Percentiles rank a stretch among this genome's conserved stretches.
Evolutionary conservation across 495 filamentous ascomycete species (phyloP).

Genomic region (Penicillium flavigenum): DNA sequence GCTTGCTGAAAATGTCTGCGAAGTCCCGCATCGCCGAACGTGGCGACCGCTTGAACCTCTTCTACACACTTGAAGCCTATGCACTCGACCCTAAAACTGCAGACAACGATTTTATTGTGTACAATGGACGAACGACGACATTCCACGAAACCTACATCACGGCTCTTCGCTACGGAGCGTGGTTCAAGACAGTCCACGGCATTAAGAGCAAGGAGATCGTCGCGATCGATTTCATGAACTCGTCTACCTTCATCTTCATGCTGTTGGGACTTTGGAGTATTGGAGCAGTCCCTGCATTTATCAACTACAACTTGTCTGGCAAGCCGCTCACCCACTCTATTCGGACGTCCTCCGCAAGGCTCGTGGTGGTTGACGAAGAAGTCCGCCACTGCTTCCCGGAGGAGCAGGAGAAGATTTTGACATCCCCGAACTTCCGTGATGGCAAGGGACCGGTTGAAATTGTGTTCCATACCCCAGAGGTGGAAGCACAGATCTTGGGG

Average conservation of each 20-base stretch:
- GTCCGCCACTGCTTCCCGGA: slow-evolving; percentile 52
- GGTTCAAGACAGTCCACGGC: slow-evolving; percentile 69
- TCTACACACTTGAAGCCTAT: slow-evolving; percentile 73
- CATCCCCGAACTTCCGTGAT: slow-evolving; percentile 43
- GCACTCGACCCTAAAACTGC: slow-evolving; percentile 59
- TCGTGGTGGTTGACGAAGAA: slow-evolving; percentile 75
- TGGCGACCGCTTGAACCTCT: slow-evolving; percentile 66
- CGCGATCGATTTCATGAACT: slow-evolving; percentile 87
- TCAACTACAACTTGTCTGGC: slow-evolving; percentile 87
- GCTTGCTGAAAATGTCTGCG: slow-evolving; percentile 45
- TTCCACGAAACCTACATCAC: slow-evolving; percentile 78
- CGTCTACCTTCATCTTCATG: slow-evolving; percentile 77
- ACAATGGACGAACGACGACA: slow-evolving; percentile 72
- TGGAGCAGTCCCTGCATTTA: slow-evolving; percentile 84
- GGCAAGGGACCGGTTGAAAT: slow-evolving; percentile 57
- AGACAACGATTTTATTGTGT: slow-evolving; percentile 65
- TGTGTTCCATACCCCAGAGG: slow-evolving; percentile 59
- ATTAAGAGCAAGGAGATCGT: slow-evolving; percentile 79
- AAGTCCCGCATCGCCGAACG: slow-evolving; percentile 44
- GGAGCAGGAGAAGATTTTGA: slow-evolving; percentile 46
- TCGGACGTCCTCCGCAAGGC: slow-evolving; percentile 61
- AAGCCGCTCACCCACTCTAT: slow-evolving; percentile 79
- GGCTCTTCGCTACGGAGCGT: slow-evolving; percentile 74
- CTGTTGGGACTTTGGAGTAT: slow-evolving; percentile 84
- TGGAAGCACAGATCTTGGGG: slow-evolving; percentile 60